Base-by-base conservation (phyloP, 257 asterid species). In the Lithospermum erythrorhizon region DNA sequence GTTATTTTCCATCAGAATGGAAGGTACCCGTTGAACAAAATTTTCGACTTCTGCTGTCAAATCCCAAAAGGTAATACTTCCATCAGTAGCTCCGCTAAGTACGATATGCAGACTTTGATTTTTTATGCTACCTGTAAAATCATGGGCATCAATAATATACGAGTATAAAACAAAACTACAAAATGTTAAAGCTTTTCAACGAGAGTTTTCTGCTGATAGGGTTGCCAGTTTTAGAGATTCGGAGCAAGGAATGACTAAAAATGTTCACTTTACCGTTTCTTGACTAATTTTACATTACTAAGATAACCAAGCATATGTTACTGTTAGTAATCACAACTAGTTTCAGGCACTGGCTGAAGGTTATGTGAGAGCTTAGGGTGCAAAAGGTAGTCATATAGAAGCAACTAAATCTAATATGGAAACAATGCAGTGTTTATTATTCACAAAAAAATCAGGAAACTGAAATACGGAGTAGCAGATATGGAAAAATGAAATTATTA, bases 41-140 rank as follows among this genome's bases (percentile, higher is more conserved):
- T 75, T 82, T 71, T 84, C 95, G 58, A 91, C 80, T 62, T 72
- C 77, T 41, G 68, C 83, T 23, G 93, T 86, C 79, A 88, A 78
- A 79, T 91, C 93, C 95, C 98, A 91, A 74, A 91, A 75, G 70
- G 84, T 73, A 70, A 91, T 78, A 78, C 84, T 83, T 79, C 98
- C 95, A 77, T 91, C 95, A 25, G 98, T 88, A 62, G 94, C 82
- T 71, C 98, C 98, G 68, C 90, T 75, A 30, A 91, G 70, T 58
- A 82, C 82, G 73, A 86, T 64, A 80, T 85, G 88, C 64, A 79
- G 70, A 70, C 55, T 73, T 65, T 82, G 83, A 68, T 53, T 47
- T 55, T 66, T 76, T 35, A 57, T 45, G 57, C 73, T 69, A 57
- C 79, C 89, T 87, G 89, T 64, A 63, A 57, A 65, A 65, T 53